phyloP scores from a whole-genome alignment of 495 filamentous ascomycete genomes.

The Entonaema liquescens region DNA sequence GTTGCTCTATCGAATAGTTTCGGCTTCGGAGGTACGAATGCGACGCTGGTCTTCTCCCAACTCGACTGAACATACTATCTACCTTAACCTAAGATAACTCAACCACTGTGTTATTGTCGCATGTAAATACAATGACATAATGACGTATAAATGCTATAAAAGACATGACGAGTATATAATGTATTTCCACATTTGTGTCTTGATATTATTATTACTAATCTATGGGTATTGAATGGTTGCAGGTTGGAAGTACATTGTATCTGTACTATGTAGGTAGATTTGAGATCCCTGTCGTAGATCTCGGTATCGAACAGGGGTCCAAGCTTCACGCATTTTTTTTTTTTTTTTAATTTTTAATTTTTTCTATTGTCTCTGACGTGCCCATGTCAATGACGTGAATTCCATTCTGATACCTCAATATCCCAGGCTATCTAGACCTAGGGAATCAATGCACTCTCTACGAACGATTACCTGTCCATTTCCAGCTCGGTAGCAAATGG shows the following conservation, averaged over 20 bases:
- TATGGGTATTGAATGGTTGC: background rate
- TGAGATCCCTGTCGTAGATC: conserved; percentile 31
- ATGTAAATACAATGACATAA: conserved; percentile 5
- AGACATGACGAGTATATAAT: conserved; percentile 7
- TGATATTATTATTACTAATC: background rate
- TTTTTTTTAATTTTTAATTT: conserved; percentile 7
- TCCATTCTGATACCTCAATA: conserved; percentile 6
- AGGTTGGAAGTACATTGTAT: background rate
- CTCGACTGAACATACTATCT: background rate
- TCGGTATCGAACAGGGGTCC: conserved; percentile 12
- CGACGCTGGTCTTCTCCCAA: conserved; percentile 78
- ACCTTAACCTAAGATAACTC: no score
- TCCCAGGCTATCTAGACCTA: background rate
- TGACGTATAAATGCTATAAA: background rate
- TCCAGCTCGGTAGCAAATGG: conserved; percentile 39
- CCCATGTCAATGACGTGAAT: conserved; percentile 40
- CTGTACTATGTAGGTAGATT: background rate
- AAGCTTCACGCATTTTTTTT: conserved; percentile 28
- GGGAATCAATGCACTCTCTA: conserved; percentile 4
- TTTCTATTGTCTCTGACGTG: conserved; percentile 11
- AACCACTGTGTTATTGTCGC: background rate
- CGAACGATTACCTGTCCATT: background rate
- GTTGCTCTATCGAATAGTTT: conserved; percentile 94
- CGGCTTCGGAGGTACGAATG: conserved; percentile 97
- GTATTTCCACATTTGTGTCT: background rate